Evolutionary conservation across 306 rosid genomes (phyloP).

Genomic region (Hippophae rhamnoides): DNA sequence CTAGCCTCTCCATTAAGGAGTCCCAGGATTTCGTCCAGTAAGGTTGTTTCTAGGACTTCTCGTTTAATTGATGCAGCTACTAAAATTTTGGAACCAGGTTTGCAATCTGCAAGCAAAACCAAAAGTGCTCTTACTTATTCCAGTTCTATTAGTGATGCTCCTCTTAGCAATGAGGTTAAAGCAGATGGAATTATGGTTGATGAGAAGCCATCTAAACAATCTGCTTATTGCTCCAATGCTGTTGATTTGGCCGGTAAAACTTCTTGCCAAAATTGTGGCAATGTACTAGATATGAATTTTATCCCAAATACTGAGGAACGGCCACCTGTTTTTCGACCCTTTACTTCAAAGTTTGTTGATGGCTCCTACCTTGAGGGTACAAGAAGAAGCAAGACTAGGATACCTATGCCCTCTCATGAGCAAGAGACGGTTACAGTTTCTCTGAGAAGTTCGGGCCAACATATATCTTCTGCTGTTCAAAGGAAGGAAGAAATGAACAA

Average conservation of each 20-base stretch:
- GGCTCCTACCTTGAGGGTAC: constrained; percentile 25
- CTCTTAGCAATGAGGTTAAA: constrained; percentile 13
- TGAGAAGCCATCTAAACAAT: constrained; percentile 19
- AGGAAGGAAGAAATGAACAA: constrained; percentile 24
- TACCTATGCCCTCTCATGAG: constrained; percentile 22
- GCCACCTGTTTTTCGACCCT: constrained; percentile 19
- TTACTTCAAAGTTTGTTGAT: constrained; percentile 26
- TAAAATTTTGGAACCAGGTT: constrained; percentile 76
- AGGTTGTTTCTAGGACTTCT: constrained; percentile 47
- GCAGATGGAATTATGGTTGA: constrained; percentile 15
- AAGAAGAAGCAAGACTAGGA: constrained; percentile 28
- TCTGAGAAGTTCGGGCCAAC: constrained; percentile 26
- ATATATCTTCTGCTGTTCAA: constrained; percentile 21
- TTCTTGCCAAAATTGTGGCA: constrained; percentile 64
- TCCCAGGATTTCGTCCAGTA: constrained; percentile 46
- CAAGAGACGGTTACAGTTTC: constrained; percentile 33
- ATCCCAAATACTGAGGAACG: constrained; percentile 28
- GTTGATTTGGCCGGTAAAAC: constrained; percentile 35
- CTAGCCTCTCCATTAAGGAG: constrained; percentile 57
- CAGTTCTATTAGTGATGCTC: constrained; percentile 28
- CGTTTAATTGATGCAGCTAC: constrained; percentile 82
- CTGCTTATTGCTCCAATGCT: constrained; percentile 23
- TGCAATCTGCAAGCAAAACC: constrained; percentile 47
- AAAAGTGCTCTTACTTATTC: constrained; percentile 43
- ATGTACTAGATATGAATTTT: constrained; percentile 35